phyloP scores from a whole-genome alignment of 371 early-diverging fungal genomes.

The Coemansia sp. region DNA sequence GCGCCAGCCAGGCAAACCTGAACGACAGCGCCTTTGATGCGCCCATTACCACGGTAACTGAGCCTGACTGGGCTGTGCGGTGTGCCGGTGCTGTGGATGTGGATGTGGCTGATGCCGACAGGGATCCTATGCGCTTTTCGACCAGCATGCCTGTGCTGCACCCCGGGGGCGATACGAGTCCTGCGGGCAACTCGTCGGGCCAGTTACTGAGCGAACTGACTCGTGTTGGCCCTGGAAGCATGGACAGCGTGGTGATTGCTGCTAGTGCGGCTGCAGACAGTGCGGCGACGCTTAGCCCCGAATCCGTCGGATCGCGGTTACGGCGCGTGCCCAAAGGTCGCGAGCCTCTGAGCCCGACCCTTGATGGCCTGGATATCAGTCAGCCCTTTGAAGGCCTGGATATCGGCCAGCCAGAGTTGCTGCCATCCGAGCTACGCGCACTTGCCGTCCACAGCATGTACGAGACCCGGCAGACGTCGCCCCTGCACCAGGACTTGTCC shows the following conservation, averaged over 20 bases:
- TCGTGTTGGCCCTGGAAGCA: slow-evolving; percentile 26
- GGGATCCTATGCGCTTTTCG: slow-evolving; percentile 3
- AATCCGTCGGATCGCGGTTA: slow-evolving; percentile 39
- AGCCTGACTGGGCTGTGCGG: not conserved
- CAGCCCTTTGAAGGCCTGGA: not conserved
- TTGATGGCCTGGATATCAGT: not conserved
- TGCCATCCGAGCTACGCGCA: not conserved
- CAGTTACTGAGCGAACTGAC: slow-evolving; percentile 40
- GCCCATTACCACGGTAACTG: slow-evolving; percentile 10
- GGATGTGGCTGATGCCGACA: not conserved
- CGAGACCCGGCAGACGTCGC: not conserved
- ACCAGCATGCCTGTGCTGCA: slow-evolving; percentile 35
- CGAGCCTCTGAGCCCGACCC: slow-evolving; percentile 6
- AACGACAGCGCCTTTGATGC: slow-evolving; percentile 39
- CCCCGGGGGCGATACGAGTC: not conserved
- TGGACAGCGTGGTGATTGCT: slow-evolving; percentile 38
- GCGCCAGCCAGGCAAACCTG: not conserved
- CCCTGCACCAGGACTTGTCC: not conserved
- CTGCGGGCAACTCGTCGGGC: not conserved
- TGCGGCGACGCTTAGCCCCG: slow-evolving; percentile 33
- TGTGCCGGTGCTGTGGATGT: not conserved
- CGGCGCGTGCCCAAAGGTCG: slow-evolving; percentile 42
- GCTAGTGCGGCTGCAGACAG: slow-evolving; percentile 42
- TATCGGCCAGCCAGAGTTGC: not conserved
- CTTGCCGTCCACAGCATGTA: not conserved